Evolutionary conservation across 805 yeast genomes (phyloP), one percentile per base, ranked within the genome.

Genomic region (Starmerella powellii): DNA sequence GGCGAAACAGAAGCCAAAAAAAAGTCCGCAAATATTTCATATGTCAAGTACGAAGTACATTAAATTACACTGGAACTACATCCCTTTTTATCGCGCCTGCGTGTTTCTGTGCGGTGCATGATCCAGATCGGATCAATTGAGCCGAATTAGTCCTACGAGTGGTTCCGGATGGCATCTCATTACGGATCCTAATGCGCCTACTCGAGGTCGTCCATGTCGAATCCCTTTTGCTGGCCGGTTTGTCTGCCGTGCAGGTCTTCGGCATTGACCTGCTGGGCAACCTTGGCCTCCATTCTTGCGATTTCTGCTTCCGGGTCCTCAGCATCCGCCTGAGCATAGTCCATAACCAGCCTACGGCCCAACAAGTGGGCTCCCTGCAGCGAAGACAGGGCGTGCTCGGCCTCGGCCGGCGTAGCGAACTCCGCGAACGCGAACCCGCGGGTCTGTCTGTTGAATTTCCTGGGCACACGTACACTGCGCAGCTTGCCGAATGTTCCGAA

Each of bases 381-480:
- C 59, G 87, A 88, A 54, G 80, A 78, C 88, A 91, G 81, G 12
- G 97, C 98, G 57, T 70, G 76, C 59, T 81, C 94, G 1, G 98
- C 96, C 62, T 91, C 98, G 60, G 84, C 78, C 18, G 83, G 71
- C 31, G 91, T 66, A 10, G 81, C 67, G 58, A 81, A 91, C 63
- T 91, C 98, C 35, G 93, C 95, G 61, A 91, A 91, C 0, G 97
- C 98, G 68, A 91, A 91, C 59, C 98, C 98, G 60, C 98, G 77
- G 11, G 96, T 94, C 29, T 85, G 73, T 58, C 80, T 82, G 70
- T 91, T 94, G 66, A 88, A 87, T 61, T 91, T 91, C 74, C 82
- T 81, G 26, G 98, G 98, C 37, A 91, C 88, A 58, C 98, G 77
- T 33, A 87, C 95, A 2, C 96, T 82, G 56, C 87, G 84, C 56